Percentiles rank a stretch among this genome's conserved stretches.
phyloP scores from a whole-genome alignment of 306 rosid species.

The Cicer judaicum region DNA sequence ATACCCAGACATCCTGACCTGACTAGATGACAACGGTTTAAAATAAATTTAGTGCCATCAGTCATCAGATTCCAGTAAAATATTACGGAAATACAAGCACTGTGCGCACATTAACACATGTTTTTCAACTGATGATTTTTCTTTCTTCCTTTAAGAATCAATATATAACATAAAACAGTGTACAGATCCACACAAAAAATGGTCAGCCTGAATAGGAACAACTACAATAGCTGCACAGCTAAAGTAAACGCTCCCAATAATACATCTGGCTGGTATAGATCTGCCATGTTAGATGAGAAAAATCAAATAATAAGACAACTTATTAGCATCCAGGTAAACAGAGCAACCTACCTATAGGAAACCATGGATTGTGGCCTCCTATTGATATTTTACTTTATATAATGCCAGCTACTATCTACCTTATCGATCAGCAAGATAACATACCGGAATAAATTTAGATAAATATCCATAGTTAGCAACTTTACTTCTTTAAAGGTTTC shows the following conservation, averaged over 20 bases:
- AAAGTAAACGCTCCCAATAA: slow-evolving; percentile 27
- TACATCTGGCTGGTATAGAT: slow-evolving; percentile 33
- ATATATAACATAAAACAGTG: slow-evolving; percentile 28
- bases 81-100: slow-evolving; percentile 15
- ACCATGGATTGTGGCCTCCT: slow-evolving; percentile 29
- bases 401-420: slow-evolving; percentile 23
- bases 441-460: background rate
- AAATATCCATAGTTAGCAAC: slow-evolving; percentile 17
- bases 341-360: slow-evolving; percentile 4
- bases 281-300: slow-evolving; percentile 27
- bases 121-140: slow-evolving; percentile 22
- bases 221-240: slow-evolving; percentile 35
- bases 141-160: slow-evolving; percentile 35
- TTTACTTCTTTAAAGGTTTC: slow-evolving; percentile 22
- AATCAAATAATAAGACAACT: slow-evolving; percentile 25
- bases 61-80: slow-evolving; percentile 29
- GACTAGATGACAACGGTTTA: slow-evolving; percentile 65
- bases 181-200: slow-evolving; percentile 30
- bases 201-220: slow-evolving; percentile 11
- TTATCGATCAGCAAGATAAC: slow-evolving; percentile 5
- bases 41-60: slow-evolving; percentile 39
- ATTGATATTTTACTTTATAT: slow-evolving; percentile 30
- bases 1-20: slow-evolving; percentile 70
- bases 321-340: slow-evolving; percentile 18
- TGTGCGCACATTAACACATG: slow-evolving; percentile 5